Base-by-base conservation (phyloP, 805 yeast genomes). In the Ogataea thermomethanolica region DNA sequence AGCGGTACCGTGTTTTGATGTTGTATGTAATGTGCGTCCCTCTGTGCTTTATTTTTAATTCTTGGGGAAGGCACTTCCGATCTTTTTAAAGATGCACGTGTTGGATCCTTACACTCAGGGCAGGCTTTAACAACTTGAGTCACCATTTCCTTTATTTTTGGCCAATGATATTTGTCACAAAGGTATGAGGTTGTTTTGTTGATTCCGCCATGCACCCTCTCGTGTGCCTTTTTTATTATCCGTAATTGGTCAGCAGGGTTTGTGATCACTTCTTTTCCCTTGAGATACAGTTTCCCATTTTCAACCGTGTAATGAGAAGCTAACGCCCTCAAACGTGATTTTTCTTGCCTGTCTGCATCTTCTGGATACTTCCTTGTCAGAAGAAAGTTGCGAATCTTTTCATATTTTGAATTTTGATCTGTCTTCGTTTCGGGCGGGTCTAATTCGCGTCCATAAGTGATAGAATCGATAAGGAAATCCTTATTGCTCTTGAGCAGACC, bases 331-430 rank as follows among this genome's bases (percentile, higher is more conserved):
- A 91, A 68, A 40, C 97, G 69, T n/a, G 96, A 83, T 62, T 88
- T 88, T 49, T 89, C 97, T 50, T 76, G 83, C 37, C 96, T 74
- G 52, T 81, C 86, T 20, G 88, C 78, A 67, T 78, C 74, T 15
- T 84, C 83, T 0, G 98, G 99, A 54, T 91, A 91, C 50, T 76
- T 73, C 1, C 96, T 95, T 0, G 93, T 81, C 50, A 82, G 84
- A 42, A 91, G 66, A 58, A 89, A 91, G 47, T 73, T 77, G 53
- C 76, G 78, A 53, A 93, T 79, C 49, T 84, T 76, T 58, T 87
- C 95, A 59, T 68, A 71, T 4, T 77, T 76, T 1, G 76, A 76
- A 17, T 64, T 56, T 1, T 74, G 64, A 28, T 76, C 71, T 40
- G 75, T 79, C 0, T 67, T 63, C 4, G 41, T 35, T 10, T 41